Percentiles rank a stretch among this genome's conserved stretches.
These are phyloP conservation scores for Crithidia fasciculata DNA, from an alignment of 208 protist genomes.

Conservation along the genomic window DNA sequence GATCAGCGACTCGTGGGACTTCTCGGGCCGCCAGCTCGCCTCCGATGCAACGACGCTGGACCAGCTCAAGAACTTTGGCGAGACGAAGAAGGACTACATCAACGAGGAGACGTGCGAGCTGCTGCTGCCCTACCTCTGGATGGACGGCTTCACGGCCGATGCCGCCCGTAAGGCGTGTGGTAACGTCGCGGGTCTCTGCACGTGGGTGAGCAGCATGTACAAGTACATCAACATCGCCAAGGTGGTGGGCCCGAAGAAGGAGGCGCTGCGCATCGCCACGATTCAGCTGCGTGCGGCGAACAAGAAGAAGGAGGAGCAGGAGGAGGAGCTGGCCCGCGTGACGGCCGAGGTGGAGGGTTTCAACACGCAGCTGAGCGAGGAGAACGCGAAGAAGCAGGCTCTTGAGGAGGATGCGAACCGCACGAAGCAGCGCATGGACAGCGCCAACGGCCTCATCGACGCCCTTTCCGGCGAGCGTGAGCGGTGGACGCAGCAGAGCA, in stretches of 20 bases:
- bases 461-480: conserved; percentile 97
- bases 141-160: conserved; percentile 95
- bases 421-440: conserved; percentile 97
- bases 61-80: conserved; percentile 79
- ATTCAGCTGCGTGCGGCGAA: conserved; percentile 92
- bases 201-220: conserved; percentile 97
- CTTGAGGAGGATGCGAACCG: conserved; percentile 96
- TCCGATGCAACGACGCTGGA: conserved; percentile 81
- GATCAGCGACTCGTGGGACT: conserved; percentile 93
- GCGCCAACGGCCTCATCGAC: conserved; percentile 97
- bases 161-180: conserved; percentile 91
- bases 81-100: conserved; percentile 95
- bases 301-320: conserved; percentile 96
- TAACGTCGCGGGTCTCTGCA: conserved; percentile 95
- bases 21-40: conserved; percentile 82
- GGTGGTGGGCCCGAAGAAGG: conserved; percentile 97
- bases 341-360: conserved; percentile 94
- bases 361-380: conserved; percentile 91
- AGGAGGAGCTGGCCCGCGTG: conserved; percentile 94
- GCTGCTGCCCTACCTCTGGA: conserved; percentile 96
- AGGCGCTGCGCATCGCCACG: conserved; percentile 88
- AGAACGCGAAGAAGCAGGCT: conserved; percentile 96
- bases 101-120: conserved; percentile 99
- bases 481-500: conserved; percentile 96
- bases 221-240: conserved; percentile 98